These are phyloP conservation scores for Trypanosoma theileri DNA, from an alignment of 208 protist species.

Conservation along the genomic window DNA sequence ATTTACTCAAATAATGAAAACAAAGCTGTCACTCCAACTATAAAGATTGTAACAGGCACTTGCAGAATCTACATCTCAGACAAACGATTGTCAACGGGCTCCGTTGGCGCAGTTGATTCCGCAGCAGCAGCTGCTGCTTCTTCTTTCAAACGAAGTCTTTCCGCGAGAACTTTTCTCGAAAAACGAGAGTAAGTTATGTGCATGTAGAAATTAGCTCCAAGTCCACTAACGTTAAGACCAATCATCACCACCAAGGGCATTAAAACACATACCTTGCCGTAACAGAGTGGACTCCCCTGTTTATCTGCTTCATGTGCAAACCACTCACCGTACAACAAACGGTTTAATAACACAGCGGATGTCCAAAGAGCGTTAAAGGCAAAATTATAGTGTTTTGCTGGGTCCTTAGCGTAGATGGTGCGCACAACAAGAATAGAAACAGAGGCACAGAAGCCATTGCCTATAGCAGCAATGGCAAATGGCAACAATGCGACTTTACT, in stretches of 20 bases:
- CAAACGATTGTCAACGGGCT: background rate
- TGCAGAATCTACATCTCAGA: too few relatives aligned
- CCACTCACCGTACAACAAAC: slow-evolving; percentile 34
- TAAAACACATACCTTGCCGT: slow-evolving; percentile 27
- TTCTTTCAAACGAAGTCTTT: slow-evolving; percentile 40
- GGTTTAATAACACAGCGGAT: slow-evolving; percentile 29
- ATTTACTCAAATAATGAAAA: too few relatives aligned
- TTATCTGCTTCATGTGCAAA: slow-evolving; percentile 17
- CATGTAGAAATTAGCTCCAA: slow-evolving; percentile 13
- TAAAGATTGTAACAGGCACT: background rate
- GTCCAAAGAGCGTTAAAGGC: slow-evolving; percentile 21
- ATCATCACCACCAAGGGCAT: slow-evolving; percentile 31
- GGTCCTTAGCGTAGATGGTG: slow-evolving; percentile 34
- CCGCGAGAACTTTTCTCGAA: slow-evolving; percentile 32
- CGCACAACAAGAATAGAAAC: slow-evolving; percentile 27
- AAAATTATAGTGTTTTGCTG: slow-evolving; percentile 39
- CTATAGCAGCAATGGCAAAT: slow-evolving; percentile 23
- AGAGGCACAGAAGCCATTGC: slow-evolving; percentile 24
- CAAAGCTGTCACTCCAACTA: background rate
- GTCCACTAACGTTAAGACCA: slow-evolving; percentile 9
- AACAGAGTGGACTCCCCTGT: slow-evolving; percentile 15
- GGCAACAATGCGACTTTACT: background rate
- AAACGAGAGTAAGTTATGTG: slow-evolving; percentile 17
- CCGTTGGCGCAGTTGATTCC: background rate
- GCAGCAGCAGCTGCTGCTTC: slow-evolving; percentile 4